Conservation (phyloP, 768 basidiomycete genomes). For the Gloeostereum incarnatum region DNA sequence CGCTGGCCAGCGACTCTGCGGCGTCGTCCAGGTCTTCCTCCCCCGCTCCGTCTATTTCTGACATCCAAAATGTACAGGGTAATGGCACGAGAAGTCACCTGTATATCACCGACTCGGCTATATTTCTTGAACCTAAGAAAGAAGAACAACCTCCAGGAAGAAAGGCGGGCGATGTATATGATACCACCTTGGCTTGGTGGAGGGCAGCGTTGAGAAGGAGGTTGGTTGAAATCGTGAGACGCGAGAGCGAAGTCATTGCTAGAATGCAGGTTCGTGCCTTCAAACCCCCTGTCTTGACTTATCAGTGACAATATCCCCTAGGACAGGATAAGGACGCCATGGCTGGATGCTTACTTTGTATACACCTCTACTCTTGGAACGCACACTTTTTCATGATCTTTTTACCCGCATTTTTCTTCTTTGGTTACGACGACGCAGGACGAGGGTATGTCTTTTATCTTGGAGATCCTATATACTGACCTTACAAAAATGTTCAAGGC, state of each 20-base stretch:
- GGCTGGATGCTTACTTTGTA: slow-evolving; percentile 76
- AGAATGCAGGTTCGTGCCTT: slow-evolving; percentile 53
- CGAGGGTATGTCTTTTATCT: slow-evolving; percentile 46
- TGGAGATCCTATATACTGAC: background rate
- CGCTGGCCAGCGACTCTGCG: too few relatives aligned
- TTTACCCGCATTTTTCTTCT: slow-evolving; percentile 83
- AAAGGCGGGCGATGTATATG: slow-evolving; percentile 48
- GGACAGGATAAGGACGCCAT: slow-evolving; percentile 31
- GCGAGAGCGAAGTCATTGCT: slow-evolving; percentile 55
- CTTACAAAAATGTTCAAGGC: slow-evolving; percentile 24
- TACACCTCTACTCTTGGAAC: slow-evolving; percentile 75
- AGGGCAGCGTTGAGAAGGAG: slow-evolving; percentile 45
- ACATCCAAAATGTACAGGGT: too few relatives aligned
- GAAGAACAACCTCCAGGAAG: slow-evolving; percentile 16
- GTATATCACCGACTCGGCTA: too few relatives aligned
- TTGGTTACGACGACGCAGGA: slow-evolving; percentile 65
- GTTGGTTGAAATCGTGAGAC: slow-evolving; percentile 42
- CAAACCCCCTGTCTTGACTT: background rate
- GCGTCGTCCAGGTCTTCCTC: too few relatives aligned
- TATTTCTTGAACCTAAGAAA: slow-evolving; percentile 1
- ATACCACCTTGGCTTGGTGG: slow-evolving; percentile 56
- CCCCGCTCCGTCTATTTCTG: too few relatives aligned
- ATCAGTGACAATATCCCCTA: background rate
- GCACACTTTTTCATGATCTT: slow-evolving; percentile 92
- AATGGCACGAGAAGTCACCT: too few relatives aligned